phyloP scores from a whole-genome alignment of 768 basidiomycete species.

The Mycena polygramma region DNA sequence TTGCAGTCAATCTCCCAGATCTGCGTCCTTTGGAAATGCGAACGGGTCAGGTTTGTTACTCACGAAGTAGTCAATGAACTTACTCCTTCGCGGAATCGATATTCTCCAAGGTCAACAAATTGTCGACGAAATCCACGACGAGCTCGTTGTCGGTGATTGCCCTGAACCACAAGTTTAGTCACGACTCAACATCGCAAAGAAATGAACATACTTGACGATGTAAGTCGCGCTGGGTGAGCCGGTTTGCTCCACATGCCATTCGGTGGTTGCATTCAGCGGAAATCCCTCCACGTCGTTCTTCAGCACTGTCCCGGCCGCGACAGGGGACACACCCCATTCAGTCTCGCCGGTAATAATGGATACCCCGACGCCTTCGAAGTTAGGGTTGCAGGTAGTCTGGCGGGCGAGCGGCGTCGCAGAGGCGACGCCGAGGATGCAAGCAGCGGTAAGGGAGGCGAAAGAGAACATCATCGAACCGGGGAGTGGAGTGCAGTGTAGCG shows the following conservation, averaged over 20 bases:
- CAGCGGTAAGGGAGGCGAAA: neutral
- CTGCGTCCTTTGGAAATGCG: slow-evolving; percentile 10
- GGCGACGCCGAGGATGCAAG: neutral
- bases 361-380: slow-evolving; percentile 12
- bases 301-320: slow-evolving; percentile 14
- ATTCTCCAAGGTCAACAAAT: slow-evolving; percentile 11
- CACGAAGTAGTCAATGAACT: neutral
- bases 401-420: slow-evolving; percentile 4
- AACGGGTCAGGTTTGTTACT: neutral
- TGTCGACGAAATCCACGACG: slow-evolving; percentile 10
- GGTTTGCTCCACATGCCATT: slow-evolving; percentile 25
- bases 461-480: neutral
- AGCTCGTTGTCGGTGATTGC: slow-evolving; percentile 21
- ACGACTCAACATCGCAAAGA: neutral
- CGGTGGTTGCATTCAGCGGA: neutral
- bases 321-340: slow-evolving; percentile 20
- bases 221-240: slow-evolving; percentile 8
- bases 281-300: slow-evolving; percentile 4
- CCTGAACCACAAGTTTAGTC: neutral
- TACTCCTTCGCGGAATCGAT: slow-evolving; percentile 13
- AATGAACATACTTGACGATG: slow-evolving; percentile 10
- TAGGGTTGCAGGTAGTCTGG: neutral
- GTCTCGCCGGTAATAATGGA: slow-evolving; percentile 10
- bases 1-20: slow-evolving; percentile 27
- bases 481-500: neutral